Conservation (phyloP, 2,329 filamentous ascomycete genomes). For the Drechmeria coniospora region DNA sequence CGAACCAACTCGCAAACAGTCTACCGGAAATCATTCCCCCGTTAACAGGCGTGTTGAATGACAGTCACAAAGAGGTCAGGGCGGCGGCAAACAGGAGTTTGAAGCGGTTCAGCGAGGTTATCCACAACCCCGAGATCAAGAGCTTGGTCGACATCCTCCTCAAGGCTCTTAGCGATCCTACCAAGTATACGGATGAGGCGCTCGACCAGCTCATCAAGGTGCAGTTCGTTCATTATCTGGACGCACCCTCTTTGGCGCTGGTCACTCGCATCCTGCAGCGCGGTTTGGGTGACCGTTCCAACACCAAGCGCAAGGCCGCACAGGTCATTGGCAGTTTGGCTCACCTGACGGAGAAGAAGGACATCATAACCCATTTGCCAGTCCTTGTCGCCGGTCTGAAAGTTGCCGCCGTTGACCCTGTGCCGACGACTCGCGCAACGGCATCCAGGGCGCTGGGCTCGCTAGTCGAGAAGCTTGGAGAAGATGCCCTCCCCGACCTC, state of each 20-base stretch:
- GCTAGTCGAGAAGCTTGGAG: constrained; percentile 93
- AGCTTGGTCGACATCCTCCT: constrained; percentile 77
- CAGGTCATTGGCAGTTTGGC: constrained; percentile 97
- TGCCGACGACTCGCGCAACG: constrained; percentile 89
- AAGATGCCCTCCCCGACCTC: constrained; percentile 90
- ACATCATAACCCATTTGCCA: constrained; percentile 78
- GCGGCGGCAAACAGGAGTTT: constrained; percentile 84
- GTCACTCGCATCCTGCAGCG: constrained; percentile 92
- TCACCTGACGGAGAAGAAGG: constrained; percentile 91
- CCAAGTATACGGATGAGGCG: constrained; percentile 90
- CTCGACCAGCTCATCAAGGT: constrained; percentile 91
- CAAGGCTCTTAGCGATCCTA: constrained; percentile 93
- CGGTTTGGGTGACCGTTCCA: constrained; percentile 77
- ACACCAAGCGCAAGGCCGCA: constrained; percentile 88
- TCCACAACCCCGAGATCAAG: constrained; percentile 95
- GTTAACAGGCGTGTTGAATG: constrained; percentile 82
- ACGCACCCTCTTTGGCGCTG: constrained; percentile 85
- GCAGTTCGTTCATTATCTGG: constrained; percentile 97
- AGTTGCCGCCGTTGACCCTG: constrained; percentile 80
- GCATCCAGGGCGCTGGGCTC: constrained; percentile 92
- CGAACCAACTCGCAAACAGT: constrained; percentile 81
- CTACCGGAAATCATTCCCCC: constrained; percentile 95
- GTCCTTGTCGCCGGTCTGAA: constrained; percentile 85
- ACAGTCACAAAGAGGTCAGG: constrained; percentile 95
- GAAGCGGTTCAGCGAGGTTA: constrained; percentile 96